A percentile compares a stretch with the other conserved stretches of the same genome.
phyloP scores from a whole-genome alignment of 2,329 filamentous ascomycete genomes.

The Talaromyces sp. region DNA sequence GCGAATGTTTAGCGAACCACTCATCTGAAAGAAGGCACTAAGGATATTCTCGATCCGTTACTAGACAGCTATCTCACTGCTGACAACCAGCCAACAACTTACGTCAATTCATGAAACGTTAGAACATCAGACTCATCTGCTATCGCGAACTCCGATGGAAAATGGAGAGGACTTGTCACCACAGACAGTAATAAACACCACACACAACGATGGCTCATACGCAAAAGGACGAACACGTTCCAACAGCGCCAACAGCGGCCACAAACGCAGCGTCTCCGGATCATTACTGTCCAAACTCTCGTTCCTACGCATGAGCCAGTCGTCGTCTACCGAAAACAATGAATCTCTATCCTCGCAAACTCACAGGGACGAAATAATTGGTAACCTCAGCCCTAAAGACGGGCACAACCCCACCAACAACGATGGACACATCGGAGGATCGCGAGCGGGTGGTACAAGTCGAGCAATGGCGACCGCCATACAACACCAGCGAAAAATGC shows the following conservation, averaged over 20 bases:
- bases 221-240: slow-evolving; percentile 29
- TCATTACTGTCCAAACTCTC: slow-evolving; percentile 67
- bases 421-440: slow-evolving; percentile 25
- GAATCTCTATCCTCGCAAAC: background rate
- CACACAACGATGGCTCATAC: slow-evolving; percentile 21
- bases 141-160: slow-evolving; percentile 31
- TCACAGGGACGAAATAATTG: slow-evolving; percentile 30
- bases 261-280: slow-evolving; percentile 55
- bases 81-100: background rate
- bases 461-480: slow-evolving; percentile 50
- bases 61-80: background rate
- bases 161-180: slow-evolving; percentile 27
- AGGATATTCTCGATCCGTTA: background rate
- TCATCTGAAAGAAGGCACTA: background rate
- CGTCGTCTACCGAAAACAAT: slow-evolving; percentile 22
- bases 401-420: background rate
- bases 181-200: slow-evolving; percentile 27
- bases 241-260: slow-evolving; percentile 28
- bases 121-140: background rate
- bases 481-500: slow-evolving; percentile 53
- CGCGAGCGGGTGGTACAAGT: slow-evolving; percentile 38
- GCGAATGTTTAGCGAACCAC: background rate
- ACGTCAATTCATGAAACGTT: background rate
- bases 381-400: slow-evolving; percentile 20
- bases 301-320: slow-evolving; percentile 57